Base-by-base conservation (phyloP, 495 filamentous ascomycete species). In the Hypoxylon lenormandii region DNA sequence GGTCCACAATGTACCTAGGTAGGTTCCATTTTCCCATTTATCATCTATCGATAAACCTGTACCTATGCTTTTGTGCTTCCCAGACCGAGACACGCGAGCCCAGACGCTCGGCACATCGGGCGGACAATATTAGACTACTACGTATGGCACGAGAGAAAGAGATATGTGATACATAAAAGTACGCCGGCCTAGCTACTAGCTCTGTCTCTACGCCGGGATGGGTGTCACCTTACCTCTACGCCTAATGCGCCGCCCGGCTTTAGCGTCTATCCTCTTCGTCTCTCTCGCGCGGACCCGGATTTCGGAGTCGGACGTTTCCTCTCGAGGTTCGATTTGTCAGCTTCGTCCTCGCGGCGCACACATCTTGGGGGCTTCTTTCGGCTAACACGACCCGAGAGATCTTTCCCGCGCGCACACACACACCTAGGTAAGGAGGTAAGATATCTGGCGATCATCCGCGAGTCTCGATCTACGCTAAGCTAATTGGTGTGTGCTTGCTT, bases 191-290 rank as follows among this genome's bases (percentile, higher is more conserved):
- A 21, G 16, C 42, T 45, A 45, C 42, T 19, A 21, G 16, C 42
- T 45, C 15, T n/a, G 42, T 45, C 42, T 45, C 42, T 45, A 21
- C 42, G 15, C 42, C 42, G 42, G n/a, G n/a, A n/a, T n/a, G n/a
- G 42, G 42, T 45, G 42, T 19, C 42, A 45, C 42, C 8, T 45
- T 7, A 16, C 16, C 5, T 21, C 15, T 15, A 45, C 42, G 42
- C 16, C 42, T 19, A 7, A 45, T 6, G 16, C 16, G 16, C n/a
- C 38, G 38, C 2, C 30, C 38, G 38, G 23, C 30, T 1, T 33
- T 33, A 33, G 30, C 10, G 30, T 11, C 6, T 33, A 7, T 33
- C 6, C 10, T 33, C 30, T 8, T 26, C n/a, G 10, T 13, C 19
- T 48, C 16, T 12, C 26, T 19, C 7, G 1, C 26, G 5, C 47